phyloP scores from a whole-genome alignment of 441 rosid genomes.

The Hura crepitans region DNA sequence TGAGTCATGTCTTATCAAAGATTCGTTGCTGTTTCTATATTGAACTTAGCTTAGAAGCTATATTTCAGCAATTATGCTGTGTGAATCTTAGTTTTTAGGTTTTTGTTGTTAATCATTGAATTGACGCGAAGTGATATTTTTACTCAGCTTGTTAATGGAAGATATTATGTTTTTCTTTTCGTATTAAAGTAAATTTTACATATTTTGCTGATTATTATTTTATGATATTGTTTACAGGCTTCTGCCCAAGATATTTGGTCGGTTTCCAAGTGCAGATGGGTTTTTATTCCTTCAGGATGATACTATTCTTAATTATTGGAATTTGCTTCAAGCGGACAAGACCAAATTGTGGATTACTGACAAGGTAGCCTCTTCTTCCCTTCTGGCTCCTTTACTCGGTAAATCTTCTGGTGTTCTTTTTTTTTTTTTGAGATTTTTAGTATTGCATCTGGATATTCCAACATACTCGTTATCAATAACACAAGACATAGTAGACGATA shows the following conservation, averaged over 20 bases:
- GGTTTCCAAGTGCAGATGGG: slow-evolving; percentile 73
- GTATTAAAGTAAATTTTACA: slow-evolving; percentile 7
- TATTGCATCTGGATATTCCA: background rate
- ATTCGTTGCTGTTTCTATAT: slow-evolving; percentile 15
- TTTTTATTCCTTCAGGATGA: slow-evolving; percentile 85
- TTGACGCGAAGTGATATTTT: slow-evolving; percentile 9
- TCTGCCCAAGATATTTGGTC: slow-evolving; percentile 69
- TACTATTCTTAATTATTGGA: slow-evolving; percentile 90
- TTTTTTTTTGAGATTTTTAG: background rate
- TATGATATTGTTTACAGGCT: slow-evolving; percentile 40
- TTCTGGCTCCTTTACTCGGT: background rate
- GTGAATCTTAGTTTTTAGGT: slow-evolving; percentile 16
- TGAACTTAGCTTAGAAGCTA: slow-evolving; percentile 19
- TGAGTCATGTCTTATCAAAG: background rate
- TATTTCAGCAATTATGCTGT: slow-evolving; percentile 14
- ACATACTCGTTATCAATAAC: background rate
- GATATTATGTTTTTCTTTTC: background rate
- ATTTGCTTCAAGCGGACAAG: slow-evolving; percentile 82
- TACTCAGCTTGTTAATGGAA: background rate
- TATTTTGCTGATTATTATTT: slow-evolving; percentile 18
- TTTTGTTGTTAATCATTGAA: slow-evolving; percentile 15
- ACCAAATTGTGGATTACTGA: slow-evolving; percentile 82
- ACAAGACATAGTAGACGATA: background rate
- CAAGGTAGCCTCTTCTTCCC: slow-evolving; percentile 44
- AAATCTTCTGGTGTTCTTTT: background rate